phyloP scores from a whole-genome alignment of 495 filamentous ascomycete genomes.

The Neurospora terricola region DNA sequence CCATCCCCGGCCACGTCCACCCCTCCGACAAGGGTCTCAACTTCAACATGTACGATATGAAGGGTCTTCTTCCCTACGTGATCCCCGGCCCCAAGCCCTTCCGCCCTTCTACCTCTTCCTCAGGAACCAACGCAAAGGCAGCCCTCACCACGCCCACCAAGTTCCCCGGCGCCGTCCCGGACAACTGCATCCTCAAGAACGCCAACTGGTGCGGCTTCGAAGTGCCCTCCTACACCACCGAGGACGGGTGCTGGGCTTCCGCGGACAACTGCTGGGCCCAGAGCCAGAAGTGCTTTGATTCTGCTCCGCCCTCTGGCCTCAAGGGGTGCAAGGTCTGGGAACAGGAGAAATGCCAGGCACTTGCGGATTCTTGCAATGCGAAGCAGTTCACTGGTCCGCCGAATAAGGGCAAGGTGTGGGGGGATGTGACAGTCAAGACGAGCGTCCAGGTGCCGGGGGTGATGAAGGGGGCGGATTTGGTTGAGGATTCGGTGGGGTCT shows the following conservation, averaged over 20 bases:
- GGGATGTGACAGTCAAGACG: background rate
- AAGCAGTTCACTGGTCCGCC: slow-evolving; percentile 49
- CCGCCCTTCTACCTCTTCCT: slow-evolving; percentile 9
- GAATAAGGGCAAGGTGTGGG: slow-evolving; percentile 39
- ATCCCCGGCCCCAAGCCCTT: slow-evolving; percentile 50
- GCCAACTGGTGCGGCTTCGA: slow-evolving; percentile 63
- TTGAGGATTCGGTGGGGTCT: background rate
- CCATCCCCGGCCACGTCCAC: slow-evolving; percentile 55
- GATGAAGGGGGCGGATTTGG: slow-evolving; percentile 1
- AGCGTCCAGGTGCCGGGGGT: slow-evolving; percentile 4
- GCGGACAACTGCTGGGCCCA: slow-evolving; percentile 49
- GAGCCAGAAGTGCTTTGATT: slow-evolving; percentile 42
- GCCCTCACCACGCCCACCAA: slow-evolving; percentile 18
- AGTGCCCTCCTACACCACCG: slow-evolving; percentile 40
- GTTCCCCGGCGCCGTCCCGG: slow-evolving; percentile 36
- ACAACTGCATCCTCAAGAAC: slow-evolving; percentile 49
- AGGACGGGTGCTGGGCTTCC: slow-evolving; percentile 49
- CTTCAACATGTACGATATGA: slow-evolving; percentile 49
- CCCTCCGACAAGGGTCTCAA: slow-evolving; percentile 41
- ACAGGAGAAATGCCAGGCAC: slow-evolving; percentile 41
- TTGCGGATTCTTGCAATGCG: slow-evolving; percentile 38
- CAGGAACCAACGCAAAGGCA: slow-evolving; percentile 1
- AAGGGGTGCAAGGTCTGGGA: slow-evolving; percentile 50
- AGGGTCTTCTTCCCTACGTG: slow-evolving; percentile 35
- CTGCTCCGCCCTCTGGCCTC: slow-evolving; percentile 46